phyloP scores from a whole-genome alignment of 1,284 basidiomycete genomes.

The Trichosporon sp. region DNA sequence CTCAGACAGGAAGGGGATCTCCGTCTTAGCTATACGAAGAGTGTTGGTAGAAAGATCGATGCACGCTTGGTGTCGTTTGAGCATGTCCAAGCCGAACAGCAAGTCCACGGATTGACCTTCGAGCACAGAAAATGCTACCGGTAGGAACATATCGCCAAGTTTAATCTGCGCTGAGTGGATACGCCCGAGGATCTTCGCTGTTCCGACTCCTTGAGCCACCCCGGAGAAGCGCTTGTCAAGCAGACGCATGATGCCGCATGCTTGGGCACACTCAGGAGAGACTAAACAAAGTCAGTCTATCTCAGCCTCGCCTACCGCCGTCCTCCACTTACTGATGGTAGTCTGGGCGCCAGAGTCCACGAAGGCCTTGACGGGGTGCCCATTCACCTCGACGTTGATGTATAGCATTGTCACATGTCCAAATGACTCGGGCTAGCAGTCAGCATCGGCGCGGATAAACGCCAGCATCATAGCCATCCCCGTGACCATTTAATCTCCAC shows the following conservation, averaged over 20 bases:
- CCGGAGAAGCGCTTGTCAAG: constrained; percentile 82
- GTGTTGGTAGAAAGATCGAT: constrained; percentile 87
- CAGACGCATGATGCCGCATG: constrained; percentile 90
- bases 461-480: no score
- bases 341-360: constrained; percentile 96
- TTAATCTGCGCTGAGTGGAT: constrained; percentile 92
- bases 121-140: constrained; percentile 92
- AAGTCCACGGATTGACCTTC: constrained; percentile 91
- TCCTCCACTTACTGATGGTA: constrained; percentile 72
- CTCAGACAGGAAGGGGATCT: constrained; percentile 83
- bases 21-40: constrained; percentile 77
- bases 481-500: no score
- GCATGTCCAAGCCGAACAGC: constrained; percentile 94
- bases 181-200: constrained; percentile 87
- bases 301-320: no score
- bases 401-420: constrained; percentile 93
- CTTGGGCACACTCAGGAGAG: constrained; percentile 89
- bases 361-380: constrained; percentile 84
- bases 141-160: constrained; percentile 71
- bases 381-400: constrained; percentile 78
- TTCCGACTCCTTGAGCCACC: constrained; percentile 91
- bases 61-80: constrained; percentile 91
- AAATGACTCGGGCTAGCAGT: constrained; percentile 74
- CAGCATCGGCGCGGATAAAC: not conserved
- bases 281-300: constrained; percentile 60